Conservation (phyloP, 441 rosid species). For the Melastoma candidum region DNA sequence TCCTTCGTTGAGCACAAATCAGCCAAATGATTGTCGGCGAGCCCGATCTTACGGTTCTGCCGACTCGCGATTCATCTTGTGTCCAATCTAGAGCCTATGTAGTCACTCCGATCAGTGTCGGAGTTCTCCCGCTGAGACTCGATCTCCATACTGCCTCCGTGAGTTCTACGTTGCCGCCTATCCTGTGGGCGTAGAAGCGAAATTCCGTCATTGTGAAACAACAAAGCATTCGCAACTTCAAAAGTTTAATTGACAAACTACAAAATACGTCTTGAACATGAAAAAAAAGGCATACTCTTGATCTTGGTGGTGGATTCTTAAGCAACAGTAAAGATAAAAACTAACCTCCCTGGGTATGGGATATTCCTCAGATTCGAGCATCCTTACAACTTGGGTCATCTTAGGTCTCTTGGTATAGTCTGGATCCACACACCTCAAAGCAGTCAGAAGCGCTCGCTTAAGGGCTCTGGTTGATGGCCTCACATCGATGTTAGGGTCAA, state of each 20-base stretch:
- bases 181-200: conserved; percentile 35
- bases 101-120: conserved; percentile 61
- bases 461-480: conserved; percentile 74
- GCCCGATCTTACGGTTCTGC: too few relatives aligned
- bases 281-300: too few relatives aligned
- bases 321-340: neutral
- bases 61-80: neutral
- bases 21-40: too few relatives aligned
- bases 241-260: neutral
- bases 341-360: conserved; percentile 94
- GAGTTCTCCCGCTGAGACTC: conserved; percentile 63
- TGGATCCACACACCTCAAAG: conserved; percentile 91
- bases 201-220: neutral
- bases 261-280: too few relatives aligned
- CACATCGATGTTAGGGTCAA: conserved; percentile 70
- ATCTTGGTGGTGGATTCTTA: neutral
- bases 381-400: conserved; percentile 93
- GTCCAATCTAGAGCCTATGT: conserved; percentile 56
- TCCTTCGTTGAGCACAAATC: too few relatives aligned
- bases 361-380: conserved; percentile 92
- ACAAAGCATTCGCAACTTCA: neutral
- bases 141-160: conserved; percentile 56
- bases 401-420: conserved; percentile 84
- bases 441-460: conserved; percentile 82
- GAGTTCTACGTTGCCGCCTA: conserved; percentile 53